Conservation (phyloP, 108 stramenopile genomes). For the Nitzschia putrida region DNA sequence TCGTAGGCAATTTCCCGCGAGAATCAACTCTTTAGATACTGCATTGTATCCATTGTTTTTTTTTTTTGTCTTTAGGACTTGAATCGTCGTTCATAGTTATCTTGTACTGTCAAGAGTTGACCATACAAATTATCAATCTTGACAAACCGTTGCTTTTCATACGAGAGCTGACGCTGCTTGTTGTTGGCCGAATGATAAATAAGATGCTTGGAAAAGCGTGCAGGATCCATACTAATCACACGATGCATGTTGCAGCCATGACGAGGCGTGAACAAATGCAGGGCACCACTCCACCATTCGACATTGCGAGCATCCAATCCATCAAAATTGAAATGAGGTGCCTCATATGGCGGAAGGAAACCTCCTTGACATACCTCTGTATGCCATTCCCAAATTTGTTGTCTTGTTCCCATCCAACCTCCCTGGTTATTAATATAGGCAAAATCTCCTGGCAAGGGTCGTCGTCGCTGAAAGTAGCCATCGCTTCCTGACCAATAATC, state of each 20-base stretch:
- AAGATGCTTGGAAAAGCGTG: constrained; percentile 64
- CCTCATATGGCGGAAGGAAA: constrained; percentile 82
- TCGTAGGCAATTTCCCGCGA: too few relatives aligned
- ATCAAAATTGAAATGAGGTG: constrained; percentile 58
- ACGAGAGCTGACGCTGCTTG: constrained; percentile 67
- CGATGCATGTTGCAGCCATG: constrained; percentile 79
- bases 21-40: too few relatives aligned
- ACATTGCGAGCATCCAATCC: constrained; percentile 66
- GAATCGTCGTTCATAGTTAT: constrained; percentile 31
- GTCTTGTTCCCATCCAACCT: constrained; percentile 84
- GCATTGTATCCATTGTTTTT: neutral
- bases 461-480: constrained; percentile 36
- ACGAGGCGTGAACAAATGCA: constrained; percentile 45
- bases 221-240: constrained; percentile 73
- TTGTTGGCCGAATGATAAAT: constrained; percentile 86
- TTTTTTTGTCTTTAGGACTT: neutral
- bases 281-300: constrained; percentile 77
- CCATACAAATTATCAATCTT: constrained; percentile 64
- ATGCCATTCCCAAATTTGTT: constrained; percentile 68
- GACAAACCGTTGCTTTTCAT: constrained; percentile 40
- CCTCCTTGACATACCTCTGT: constrained; percentile 79
- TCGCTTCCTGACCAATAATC: constrained; percentile 68
- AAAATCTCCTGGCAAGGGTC: constrained; percentile 42
- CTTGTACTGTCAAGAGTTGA: constrained; percentile 61
- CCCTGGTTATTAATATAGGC: constrained; percentile 73